Evolutionary conservation across 192 early-diverging fungal genomes (phyloP).

Genomic region (Phlyctochytrium planicorne): DNA sequence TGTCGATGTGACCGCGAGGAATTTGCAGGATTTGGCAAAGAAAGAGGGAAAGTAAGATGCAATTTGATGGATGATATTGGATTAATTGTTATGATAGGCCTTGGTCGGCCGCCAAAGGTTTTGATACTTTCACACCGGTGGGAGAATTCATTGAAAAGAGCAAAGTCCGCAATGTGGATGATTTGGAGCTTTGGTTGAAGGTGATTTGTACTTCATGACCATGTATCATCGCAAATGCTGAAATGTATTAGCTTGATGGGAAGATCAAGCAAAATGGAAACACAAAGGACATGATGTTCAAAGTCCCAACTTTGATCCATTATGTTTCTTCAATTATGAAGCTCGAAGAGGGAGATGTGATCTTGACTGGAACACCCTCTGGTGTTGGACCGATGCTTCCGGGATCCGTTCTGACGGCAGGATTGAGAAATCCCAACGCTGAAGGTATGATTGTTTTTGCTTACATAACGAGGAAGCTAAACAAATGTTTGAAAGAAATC

Average conservation of each 20-base stretch:
- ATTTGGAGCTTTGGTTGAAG: conserved; percentile 75
- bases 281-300: conserved; percentile 92
- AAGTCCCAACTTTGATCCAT: conserved; percentile 75
- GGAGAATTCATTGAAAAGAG: conserved; percentile 76
- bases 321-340: conserved; percentile 85
- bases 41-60: conserved; percentile 53
- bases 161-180: conserved; percentile 67
- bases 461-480: too few relatives aligned
- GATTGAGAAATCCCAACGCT: conserved; percentile 39
- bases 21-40: conserved; percentile 84
- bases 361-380: conserved; percentile 85
- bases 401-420: conserved; percentile 79
- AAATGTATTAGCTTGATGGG: conserved; percentile 66
- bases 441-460: conserved; percentile 43
- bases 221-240: too few relatives aligned
- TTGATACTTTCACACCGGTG: conserved; percentile 79
- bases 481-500: conserved; percentile 28
- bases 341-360: conserved; percentile 84
- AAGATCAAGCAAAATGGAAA: conserved; percentile 77
- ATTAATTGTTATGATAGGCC: conserved; percentile 40
- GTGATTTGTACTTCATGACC: conserved; percentile 17
- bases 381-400: conserved; percentile 81
- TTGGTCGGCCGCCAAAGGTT: conserved; percentile 92
- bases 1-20: conserved; percentile 90
- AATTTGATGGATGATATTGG: neutral